A percentile compares a stretch with the other conserved stretches of the same genome.
These are phyloP conservation scores for Forsythia suspensa DNA, from an alignment of 257 asterid genomes.

Conservation along the genomic window DNA sequence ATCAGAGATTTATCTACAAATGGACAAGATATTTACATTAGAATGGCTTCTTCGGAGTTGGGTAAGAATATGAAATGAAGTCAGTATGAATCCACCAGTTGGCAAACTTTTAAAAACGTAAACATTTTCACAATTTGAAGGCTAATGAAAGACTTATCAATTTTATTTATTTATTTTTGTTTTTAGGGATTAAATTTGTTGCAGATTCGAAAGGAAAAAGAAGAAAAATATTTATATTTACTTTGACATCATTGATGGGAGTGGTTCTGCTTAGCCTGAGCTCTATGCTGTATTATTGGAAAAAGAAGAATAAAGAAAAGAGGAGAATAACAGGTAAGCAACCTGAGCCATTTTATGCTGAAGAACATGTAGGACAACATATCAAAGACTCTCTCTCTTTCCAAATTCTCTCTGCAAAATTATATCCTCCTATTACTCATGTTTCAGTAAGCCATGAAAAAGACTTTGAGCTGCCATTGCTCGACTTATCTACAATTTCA, in stretches of 20 bases:
- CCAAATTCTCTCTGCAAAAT: background rate
- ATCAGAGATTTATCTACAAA: constrained; percentile 20
- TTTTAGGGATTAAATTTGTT: background rate
- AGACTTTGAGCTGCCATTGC: constrained; percentile 12
- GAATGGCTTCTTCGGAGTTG: constrained; percentile 36
- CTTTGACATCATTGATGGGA: constrained; percentile 11
- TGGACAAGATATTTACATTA: constrained; percentile 26
- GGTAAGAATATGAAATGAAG: constrained; percentile 8
- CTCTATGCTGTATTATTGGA: background rate
- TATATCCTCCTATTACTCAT: background rate
- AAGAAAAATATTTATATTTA: background rate
- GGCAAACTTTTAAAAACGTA: background rate
- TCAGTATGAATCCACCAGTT: background rate
- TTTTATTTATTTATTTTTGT: too few relatives aligned
- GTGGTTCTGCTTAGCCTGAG: constrained; percentile 5
- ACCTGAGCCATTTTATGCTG: background rate
- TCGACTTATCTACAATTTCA: background rate
- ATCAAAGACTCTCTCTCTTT: background rate
- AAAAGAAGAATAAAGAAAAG: constrained; percentile 7
- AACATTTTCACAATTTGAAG: background rate
- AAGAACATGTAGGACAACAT: background rate
- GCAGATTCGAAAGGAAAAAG: background rate
- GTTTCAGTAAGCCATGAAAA: background rate
- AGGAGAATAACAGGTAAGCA: constrained; percentile 8
- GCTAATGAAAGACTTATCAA: background rate